Base-by-base conservation (phyloP, 1,284 basidiomycete species). In the Exobasidium cylindrosporum region DNA sequence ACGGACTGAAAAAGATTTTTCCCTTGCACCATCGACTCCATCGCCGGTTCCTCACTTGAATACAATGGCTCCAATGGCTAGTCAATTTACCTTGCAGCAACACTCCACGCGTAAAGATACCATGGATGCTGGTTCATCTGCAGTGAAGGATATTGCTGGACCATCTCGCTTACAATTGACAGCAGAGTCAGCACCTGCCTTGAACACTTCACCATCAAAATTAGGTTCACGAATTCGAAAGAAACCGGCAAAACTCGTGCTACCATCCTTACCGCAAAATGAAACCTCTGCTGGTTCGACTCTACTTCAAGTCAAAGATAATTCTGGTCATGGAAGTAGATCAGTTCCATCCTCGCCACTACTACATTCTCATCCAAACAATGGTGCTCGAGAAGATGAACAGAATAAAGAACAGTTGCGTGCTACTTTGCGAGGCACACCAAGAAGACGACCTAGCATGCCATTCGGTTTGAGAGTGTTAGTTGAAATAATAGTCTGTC, bases 361-460 rank as follows among this genome's bases (percentile, higher is more conserved):
- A 13, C 49, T 11, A 1, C 23, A 57, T 5, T 44, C 35, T 17
- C 31, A 35, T 3, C 17, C 54, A 17, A 64, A 59, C 1, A 58
- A 60, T 7, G 59, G 61, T 30, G 67, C 64, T 5, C 61, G 66
- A 54, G 71, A 68, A 3, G 69, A 68, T 60, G 21, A 50, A 26
- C n/a, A 2, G 2, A 13, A 21, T 24, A 4, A 4, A 24, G 26
- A 50, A 13, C 56, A 73, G 40, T 60, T 76, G 7, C 67, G 72
- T n/a, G 69, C 65, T 64, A 74, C 72, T 7, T 63, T 76, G n/a
- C 53, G 72, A n/a, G 73, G 73, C n/a, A 70, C 68, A 13, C 72
- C 70, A 4, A 54, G 73, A 49, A 47, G 73, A 50, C 55, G 73
- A 4, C 73, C 73, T 26, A 74, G 72, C 44, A 70, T 76, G 70